Evolutionary conservation across 2,329 filamentous ascomycete genomes (phyloP), one percentile per base, ranked within the genome.

Genomic region (Apiospora sp.): DNA sequence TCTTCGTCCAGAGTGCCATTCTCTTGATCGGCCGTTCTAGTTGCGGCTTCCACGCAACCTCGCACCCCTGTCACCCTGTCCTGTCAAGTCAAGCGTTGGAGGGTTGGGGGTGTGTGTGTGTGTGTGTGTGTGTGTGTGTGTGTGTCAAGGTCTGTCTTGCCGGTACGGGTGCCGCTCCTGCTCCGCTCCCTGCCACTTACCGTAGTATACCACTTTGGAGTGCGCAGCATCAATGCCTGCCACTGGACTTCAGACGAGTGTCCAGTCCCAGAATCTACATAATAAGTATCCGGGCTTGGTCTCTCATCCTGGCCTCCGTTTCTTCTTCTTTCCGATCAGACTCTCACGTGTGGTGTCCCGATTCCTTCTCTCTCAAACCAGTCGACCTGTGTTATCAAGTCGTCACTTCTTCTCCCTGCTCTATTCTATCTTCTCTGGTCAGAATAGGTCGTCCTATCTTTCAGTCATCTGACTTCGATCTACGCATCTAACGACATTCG

Each of bases 401-500:
- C 27, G 54, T 61, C 54, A 61, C 54, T 61, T 61, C 16, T 61
- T 37, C 24, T 27, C 30, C 54, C 54, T 64, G 58, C 58, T 64
- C 58, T 64, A 41, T 64, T 67, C 73, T 69, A 73, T 76, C 68
- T 64, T 74, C 71, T 30, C 71, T 71, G 72, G 76, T n/a, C 58
- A 64, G 58, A 77, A 77, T 75, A 79, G 78, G 74, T 76, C 76
- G 77, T 80, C 79, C 79, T 77, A 74, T 79, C 77, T 77, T 81
- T 79, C 73, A 77, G 54, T 34, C n/a, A 30, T 48, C 69, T n/a
- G 71, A 74, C 72, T 74, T 72, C 71, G 68, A 73, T 79, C 73
- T n/a, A 37, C 54, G 54, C 54, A 61, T 37, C 54, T 13, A 37
- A 61, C 54, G 54, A 75, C 80, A 73, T 76, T 82, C 80, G 75